Evolutionary conservation across 805 yeast genomes (phyloP), one percentile per base, ranked within the genome.

Genomic region (Dipodascus albidus): DNA sequence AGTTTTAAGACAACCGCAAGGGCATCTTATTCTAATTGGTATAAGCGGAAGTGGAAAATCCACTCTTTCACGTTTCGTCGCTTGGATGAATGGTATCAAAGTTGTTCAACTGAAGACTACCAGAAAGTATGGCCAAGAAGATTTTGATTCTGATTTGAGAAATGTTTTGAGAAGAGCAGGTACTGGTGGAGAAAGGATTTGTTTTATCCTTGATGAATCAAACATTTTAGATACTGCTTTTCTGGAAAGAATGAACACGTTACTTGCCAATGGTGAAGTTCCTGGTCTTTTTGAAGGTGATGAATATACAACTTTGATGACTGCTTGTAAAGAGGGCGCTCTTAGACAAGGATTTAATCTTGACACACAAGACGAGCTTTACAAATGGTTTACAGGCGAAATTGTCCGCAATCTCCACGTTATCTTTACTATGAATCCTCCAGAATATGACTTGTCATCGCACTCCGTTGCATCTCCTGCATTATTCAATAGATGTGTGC

Each of bases 231-330:
- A 87, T 33, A 74, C 95, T 0, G 73, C 93, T 0, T 91, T 90
- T 62, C 67, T 91, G 27, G 98, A 91, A 66, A 72, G 96, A 56
- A 88, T 91, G 93, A 91, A 91, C 61, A 87, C 96, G 0, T 70
- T 91, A n/a, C 73, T 91, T 41, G 96, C 97, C 0, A 91, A 91
- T 66, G 86, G 96, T 0, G 97, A 91, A 62, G 76, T 89, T 41
- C 96, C 96, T 0, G 96, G 96, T 2, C 69, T 91, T 14, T 91
- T 87, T 65, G 85, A 79, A 53, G 89, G 82, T 0, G 95, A 87
- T 8, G 90, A 86, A 6, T 75, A 71, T 51, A 69, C 68, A 0
- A 55, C 71, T 1, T 68, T 90, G 53, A 70, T 85, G 71, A 66
- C 66, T 1, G 59, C 76, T 1, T 81, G 95, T 54, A 67, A 73